Conservation (phyloP, 2,329 filamentous ascomycete genomes). For the Xylariaceae sp. region DNA sequence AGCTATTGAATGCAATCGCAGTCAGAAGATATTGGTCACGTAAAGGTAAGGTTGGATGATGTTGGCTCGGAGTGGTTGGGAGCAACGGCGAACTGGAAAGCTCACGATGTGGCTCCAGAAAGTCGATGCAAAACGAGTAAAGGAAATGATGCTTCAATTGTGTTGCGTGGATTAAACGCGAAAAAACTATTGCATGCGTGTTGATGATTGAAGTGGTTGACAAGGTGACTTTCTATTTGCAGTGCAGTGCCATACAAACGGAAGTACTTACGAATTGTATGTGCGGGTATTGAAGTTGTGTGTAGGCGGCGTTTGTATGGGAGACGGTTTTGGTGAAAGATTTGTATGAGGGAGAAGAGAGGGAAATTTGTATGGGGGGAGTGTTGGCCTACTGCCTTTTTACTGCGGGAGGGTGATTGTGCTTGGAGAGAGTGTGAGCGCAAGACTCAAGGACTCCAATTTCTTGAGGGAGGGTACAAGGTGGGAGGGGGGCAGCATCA, state of each 20-base stretch:
- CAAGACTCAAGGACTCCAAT: conserved; percentile 26
- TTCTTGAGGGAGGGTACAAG: conserved; percentile 29
- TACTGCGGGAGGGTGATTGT: conserved; percentile 68
- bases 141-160: conserved; percentile 12
- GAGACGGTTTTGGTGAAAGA: conserved; percentile 56
- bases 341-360: conserved; percentile 65
- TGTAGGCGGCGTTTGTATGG: conserved; percentile 51
- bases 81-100: conserved; percentile 7
- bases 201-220: conserved; percentile 19
- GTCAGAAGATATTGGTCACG: conserved; percentile 33
- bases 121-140: conserved; percentile 13
- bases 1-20: conserved; percentile 36
- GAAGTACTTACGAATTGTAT: conserved; percentile 58
- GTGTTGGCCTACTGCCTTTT: conserved; percentile 60
- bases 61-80: conserved; percentile 24
- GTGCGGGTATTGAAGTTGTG: conserved; percentile 47
- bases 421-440: conserved; percentile 41
- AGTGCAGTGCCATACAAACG: conserved; percentile 41
- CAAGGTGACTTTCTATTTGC: conserved; percentile 46
- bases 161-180: conserved; percentile 10
- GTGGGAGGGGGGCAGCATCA: conserved; percentile 31
- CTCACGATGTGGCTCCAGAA: conserved; percentile 14
- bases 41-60: conserved; percentile 23
- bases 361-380: conserved; percentile 60
- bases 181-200: conserved; percentile 5